Conservation (phyloP, 495 filamentous ascomycete genomes). For the Choiromyces venosus region DNA sequence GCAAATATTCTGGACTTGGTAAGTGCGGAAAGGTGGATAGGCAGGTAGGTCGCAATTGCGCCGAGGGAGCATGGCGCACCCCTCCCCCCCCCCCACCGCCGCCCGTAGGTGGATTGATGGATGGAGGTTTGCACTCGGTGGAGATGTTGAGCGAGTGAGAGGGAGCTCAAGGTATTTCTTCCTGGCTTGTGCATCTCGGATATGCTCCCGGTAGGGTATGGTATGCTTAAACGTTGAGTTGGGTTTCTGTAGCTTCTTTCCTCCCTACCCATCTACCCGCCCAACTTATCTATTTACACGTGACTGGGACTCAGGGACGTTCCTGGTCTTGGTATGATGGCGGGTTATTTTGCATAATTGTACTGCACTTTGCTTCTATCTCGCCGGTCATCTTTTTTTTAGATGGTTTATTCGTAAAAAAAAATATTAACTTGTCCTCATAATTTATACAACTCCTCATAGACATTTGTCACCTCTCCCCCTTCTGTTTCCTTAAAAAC, state of each 20-base stretch:
- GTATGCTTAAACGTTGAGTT: background rate
- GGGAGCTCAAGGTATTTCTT: background rate
- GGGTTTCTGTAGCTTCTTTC: background rate
- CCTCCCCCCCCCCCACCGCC: too few species aligned
- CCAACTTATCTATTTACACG: too few species aligned
- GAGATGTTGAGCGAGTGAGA: background rate
- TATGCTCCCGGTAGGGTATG: background rate
- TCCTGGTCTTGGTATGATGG: background rate
- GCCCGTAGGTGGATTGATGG: too few species aligned
- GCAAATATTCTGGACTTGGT: background rate
- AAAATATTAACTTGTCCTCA: slow-evolving; percentile 3
- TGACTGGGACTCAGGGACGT: background rate
- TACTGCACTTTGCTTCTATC: background rate
- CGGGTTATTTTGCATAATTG: background rate
- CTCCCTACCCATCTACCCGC: background rate
- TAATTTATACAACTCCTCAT: background rate
- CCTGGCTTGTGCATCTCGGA: background rate
- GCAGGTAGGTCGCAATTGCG: background rate
- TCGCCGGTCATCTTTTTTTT: background rate
- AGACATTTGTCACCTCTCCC: background rate
- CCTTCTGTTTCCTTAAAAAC: background rate
- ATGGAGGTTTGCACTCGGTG: background rate
- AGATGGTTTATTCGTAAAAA: background rate
- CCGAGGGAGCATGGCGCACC: background rate
- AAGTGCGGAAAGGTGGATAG: background rate